Evolutionary conservation across 2,329 filamentous ascomycete species (phyloP).

Genomic region (Hypoxylon sp.): DNA sequence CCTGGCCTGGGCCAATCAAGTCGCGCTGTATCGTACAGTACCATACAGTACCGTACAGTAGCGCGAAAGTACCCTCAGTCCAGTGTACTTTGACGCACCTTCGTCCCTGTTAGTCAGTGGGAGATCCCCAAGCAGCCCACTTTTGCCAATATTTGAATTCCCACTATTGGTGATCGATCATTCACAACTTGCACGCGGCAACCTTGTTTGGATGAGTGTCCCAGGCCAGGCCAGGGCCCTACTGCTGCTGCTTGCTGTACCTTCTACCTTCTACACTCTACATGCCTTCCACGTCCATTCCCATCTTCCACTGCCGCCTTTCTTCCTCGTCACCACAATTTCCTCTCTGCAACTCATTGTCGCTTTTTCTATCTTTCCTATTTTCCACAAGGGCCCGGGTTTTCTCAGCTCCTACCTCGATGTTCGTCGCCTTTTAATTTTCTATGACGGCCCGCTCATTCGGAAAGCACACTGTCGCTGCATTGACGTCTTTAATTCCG

Average conservation of each 20-base stretch:
- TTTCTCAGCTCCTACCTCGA: constrained; percentile 3
- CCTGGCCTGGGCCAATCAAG: constrained; percentile 23
- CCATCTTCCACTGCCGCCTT: constrained; percentile 44
- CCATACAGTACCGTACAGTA: constrained; percentile 31
- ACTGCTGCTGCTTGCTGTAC: constrained; percentile 24
- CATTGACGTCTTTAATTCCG: constrained; percentile 15
- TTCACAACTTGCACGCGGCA: constrained; percentile 49
- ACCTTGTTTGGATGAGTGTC: constrained; percentile 43
- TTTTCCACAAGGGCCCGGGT: background rate
- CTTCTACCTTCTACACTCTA: no score
- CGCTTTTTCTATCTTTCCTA: constrained; percentile 17
- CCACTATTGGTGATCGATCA: constrained; percentile 51
- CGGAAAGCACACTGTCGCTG: constrained; percentile 2
- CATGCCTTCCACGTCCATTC: constrained; percentile 31
- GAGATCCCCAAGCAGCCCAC: constrained; percentile 46
- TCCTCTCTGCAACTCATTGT: constrained; percentile 14
- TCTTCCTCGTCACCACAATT: constrained; percentile 37
- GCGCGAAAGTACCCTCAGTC: constrained; percentile 29
- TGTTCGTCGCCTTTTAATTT: background rate
- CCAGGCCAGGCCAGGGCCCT: constrained; percentile 29
- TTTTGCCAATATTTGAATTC: constrained; percentile 51
- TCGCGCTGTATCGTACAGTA: constrained; percentile 18
- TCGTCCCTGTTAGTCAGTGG: constrained; percentile 43
- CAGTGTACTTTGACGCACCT: constrained; percentile 31
- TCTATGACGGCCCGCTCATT: constrained; percentile 8